Conservation (phyloP, 2,329 filamentous ascomycete genomes). For the Arthrobotrys conoides region DNA sequence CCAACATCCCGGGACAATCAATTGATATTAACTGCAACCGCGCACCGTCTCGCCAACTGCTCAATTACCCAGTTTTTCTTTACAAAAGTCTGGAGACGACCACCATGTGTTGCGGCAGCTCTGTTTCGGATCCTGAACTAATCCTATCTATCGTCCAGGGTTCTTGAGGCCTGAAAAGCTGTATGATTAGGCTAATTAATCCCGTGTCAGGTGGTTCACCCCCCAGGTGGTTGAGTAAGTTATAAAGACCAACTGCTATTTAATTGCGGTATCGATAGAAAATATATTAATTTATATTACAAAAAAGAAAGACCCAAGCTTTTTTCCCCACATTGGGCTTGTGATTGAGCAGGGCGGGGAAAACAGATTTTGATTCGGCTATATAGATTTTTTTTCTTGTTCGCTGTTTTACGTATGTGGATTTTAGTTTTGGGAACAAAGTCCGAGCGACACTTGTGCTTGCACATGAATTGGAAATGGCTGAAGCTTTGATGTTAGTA, state of each 20-base stretch:
- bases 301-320: background rate
- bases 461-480: slow-evolving; percentile 16
- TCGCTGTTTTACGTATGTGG: background rate
- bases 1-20: slow-evolving; percentile 10
- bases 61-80: slow-evolving; percentile 19
- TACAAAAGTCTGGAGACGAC: slow-evolving; percentile 44
- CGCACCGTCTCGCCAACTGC: slow-evolving; percentile 9
- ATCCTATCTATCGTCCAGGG: too few species aligned
- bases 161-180: background rate
- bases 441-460: slow-evolving; percentile 44
- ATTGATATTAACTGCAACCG: background rate
- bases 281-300: slow-evolving; percentile 59
- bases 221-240: background rate
- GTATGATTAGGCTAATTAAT: slow-evolving; percentile 43
- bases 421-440: background rate
- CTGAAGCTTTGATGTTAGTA: background rate
- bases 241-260: background rate
- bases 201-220: slow-evolving; percentile 34
- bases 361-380: slow-evolving; percentile 15
- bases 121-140: slow-evolving; percentile 33
- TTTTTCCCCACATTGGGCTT: slow-evolving; percentile 42
- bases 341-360: slow-evolving; percentile 12
- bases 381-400: slow-evolving; percentile 20
- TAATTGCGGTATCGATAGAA: slow-evolving; percentile 51
- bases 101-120: slow-evolving; percentile 26